Evolutionary conservation across 1,284 basidiomycete species (phyloP).

Genomic region (Rhodotorula sp.): DNA sequence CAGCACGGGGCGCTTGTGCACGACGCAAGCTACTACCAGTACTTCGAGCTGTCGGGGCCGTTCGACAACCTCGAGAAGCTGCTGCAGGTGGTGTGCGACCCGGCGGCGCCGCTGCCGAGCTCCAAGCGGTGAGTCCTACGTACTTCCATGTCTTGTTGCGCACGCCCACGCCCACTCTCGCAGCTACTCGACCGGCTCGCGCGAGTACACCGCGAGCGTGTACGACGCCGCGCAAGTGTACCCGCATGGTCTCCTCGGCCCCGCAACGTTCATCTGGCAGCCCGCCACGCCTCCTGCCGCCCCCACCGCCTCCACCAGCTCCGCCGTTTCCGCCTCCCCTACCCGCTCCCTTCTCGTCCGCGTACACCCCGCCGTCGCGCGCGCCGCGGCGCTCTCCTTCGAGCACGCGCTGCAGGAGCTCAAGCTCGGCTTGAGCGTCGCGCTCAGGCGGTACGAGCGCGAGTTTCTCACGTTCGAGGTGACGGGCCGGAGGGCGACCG

Average conservation of each 20-base stretch:
- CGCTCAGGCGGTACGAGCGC: slow-evolving; percentile 1
- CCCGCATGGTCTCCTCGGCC: slow-evolving; percentile 47
- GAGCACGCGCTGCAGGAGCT: background rate
- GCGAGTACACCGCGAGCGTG: slow-evolving; percentile 48
- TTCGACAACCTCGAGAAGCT: slow-evolving; percentile 60
- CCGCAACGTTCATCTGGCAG: slow-evolving; percentile 73
- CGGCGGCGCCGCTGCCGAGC: slow-evolving; percentile 9
- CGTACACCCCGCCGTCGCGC: slow-evolving; percentile 67
- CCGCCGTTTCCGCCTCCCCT: background rate
- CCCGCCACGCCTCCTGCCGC: slow-evolving; percentile 43
- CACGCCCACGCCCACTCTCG: slow-evolving; percentile 40
- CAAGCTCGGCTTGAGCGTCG: background rate
- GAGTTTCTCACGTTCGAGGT: slow-evolving; percentile 70
- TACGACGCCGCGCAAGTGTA: slow-evolving; percentile 40
- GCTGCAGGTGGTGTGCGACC: slow-evolving; percentile 55
- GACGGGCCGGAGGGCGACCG: slow-evolving; percentile 77
- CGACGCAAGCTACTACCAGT: slow-evolving; percentile 79
- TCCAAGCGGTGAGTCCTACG: slow-evolving; percentile 18
- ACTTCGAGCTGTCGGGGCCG: slow-evolving; percentile 70
- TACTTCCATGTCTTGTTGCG: background rate
- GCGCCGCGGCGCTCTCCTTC: background rate
- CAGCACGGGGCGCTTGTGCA: slow-evolving; percentile 78
- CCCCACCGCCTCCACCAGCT: slow-evolving; percentile 36
- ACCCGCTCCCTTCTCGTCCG: slow-evolving; percentile 68
- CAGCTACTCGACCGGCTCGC: slow-evolving; percentile 61